Evolutionary conservation across 257 asterid genomes (phyloP).

Genomic region (Nicotiana knightiana): DNA sequence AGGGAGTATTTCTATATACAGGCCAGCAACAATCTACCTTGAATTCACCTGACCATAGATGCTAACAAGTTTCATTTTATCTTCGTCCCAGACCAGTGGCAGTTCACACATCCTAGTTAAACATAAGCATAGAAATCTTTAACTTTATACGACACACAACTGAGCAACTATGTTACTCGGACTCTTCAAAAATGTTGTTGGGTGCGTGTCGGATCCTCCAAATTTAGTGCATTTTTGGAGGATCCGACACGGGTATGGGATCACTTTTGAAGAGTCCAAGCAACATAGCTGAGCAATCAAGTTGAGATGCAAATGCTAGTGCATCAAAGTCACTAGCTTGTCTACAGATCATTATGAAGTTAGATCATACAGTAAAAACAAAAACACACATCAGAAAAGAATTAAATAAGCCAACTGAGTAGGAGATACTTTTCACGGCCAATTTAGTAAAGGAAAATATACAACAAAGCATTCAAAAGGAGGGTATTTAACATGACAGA

Average conservation of each 20-base stretch:
- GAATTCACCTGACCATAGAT: not conserved
- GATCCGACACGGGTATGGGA: too few relatives aligned
- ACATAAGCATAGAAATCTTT: not conserved
- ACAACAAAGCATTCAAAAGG: not conserved
- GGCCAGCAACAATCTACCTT: not conserved
- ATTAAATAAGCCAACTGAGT: not conserved
- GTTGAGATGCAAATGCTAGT: not conserved
- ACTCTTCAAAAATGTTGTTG: too few relatives aligned
- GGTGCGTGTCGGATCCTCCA: too few relatives aligned
- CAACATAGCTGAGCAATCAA: not conserved
- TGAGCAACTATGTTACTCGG: not conserved
- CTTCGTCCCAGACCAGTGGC: not conserved
- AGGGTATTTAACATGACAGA: not conserved
- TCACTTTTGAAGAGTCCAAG: too few relatives aligned
- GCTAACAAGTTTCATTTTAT: not conserved
- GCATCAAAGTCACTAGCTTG: not conserved
- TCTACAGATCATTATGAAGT: not conserved
- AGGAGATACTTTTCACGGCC: not conserved
- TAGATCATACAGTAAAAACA: not conserved
- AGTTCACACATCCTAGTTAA: not conserved
- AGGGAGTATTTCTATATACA: not conserved
- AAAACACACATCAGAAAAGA: not conserved
- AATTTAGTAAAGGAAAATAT: not conserved
- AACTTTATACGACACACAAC: not conserved
- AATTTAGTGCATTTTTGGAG: too few relatives aligned